Evolutionary conservation across 2,329 filamentous ascomycete species (phyloP), one percentile per base, ranked within the genome.

Genomic region (Paraconiothyrium sp.): DNA sequence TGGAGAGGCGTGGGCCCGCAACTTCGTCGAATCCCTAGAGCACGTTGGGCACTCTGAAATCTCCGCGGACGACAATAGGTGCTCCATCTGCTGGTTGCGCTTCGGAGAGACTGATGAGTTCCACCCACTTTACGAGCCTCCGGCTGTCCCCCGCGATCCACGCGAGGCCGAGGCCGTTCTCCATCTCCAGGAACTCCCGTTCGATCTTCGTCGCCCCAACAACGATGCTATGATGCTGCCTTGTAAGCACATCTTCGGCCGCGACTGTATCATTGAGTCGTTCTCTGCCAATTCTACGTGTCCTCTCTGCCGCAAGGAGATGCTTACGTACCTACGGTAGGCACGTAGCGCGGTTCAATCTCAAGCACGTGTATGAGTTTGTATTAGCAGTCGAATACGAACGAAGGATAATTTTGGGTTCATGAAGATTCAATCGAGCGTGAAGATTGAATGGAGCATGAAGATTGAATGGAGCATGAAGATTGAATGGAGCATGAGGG

Each of bases 201-300:
- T 41, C 4, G 16, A 60, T 34, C 37, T 41, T 22, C 41, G 52
- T 20, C 41, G 44, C 34, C 46, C 54, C 5, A 46, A 62, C 13
- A 63, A 68, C 41, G 54, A 54, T 22, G 60, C 62, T 10, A 58
- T 66, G 13, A 57, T 41, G 24, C 62, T 63, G 41, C 62, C 57
- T 5, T 68, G 58, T 37, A 58, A 62, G 13, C 61, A 66, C 47
- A 47, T 68, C 16, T 59, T 68, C 34, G 62, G 66, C 11, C 32
- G 54, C 16, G 49, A 35, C 9, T 66, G 63, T 27, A 37, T 65
- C 50, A 57, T 65, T 22, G 57, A 62, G 34, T 57, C 54, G 22
- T 39, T 62, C 22, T 59, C 52, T 10, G 50, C 41, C 4, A 41
- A 35, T n/a, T 57, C 41, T 24, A 30, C 11, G 4, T 70, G 61